These are phyloP conservation scores for Fusarium hostae DNA, from an alignment of 2,329 filamentous ascomycete genomes.

Conservation along the genomic window DNA sequence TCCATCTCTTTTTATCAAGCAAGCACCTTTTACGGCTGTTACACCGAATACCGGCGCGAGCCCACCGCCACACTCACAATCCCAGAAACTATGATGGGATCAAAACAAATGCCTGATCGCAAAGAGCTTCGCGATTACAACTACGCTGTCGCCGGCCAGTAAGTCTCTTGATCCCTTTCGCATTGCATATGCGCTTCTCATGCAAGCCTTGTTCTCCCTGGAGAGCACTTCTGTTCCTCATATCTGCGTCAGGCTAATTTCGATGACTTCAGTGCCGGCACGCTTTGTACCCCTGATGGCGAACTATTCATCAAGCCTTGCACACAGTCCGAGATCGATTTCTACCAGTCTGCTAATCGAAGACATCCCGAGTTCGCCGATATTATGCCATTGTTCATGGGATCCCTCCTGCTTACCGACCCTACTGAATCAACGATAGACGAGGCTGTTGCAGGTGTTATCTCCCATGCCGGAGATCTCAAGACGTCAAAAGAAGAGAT, in stretches of 20 bases:
- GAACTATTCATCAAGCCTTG: conserved; percentile 95
- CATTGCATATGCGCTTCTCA: conserved; percentile 13
- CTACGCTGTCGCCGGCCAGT: conserved; percentile 87
- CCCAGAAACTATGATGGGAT: conserved; percentile 37
- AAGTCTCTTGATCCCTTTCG: conserved; percentile 54
- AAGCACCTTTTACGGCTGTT: conserved; percentile 13
- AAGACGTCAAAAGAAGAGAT: conserved; percentile 50
- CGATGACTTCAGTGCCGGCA: conserved; percentile 76
- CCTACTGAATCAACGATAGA: conserved; percentile 60
- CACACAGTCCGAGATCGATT: conserved; percentile 83
- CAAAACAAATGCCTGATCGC: conserved; percentile 62
- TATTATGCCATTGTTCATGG: conserved; percentile 87
- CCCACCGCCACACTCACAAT: conserved; percentile 31
- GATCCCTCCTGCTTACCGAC: conserved; percentile 77
- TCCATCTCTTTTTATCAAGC: neutral
- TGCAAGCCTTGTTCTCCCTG: neutral
- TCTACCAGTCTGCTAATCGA: conserved; percentile 80
- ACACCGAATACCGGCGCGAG: conserved; percentile 22
- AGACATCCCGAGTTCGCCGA: conserved; percentile 78
- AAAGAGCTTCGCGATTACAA: conserved; percentile 75
- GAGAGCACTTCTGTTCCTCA: conserved; percentile 2
- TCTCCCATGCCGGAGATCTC: conserved; percentile 52
- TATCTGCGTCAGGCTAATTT: conserved; percentile 34
- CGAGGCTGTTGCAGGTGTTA: conserved; percentile 58
- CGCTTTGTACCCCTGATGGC: conserved; percentile 84